phyloP scores from a whole-genome alignment of 78 protist species.

The Dictyostelium discoideum region dicty_2.7 NC_007088.5:1421501-1422000 shows the following conservation, averaged over 20 bases:
- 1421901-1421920: neutral
- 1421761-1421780: conserved; percentile 53
- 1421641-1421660: conserved; percentile 29
- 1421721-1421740: conserved; percentile 51
- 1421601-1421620: conserved; percentile 63
- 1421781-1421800: conserved; percentile 69
- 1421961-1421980: neutral
- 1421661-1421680: conserved; percentile 17
- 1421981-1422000: no score
- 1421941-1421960: conserved; percentile 32
- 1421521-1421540: neutral
- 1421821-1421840: conserved; percentile 37
- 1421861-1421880: neutral
- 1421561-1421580: conserved; percentile 47
- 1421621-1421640: conserved; percentile 42
- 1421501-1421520: neutral
- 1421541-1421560: conserved; percentile 36
- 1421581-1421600: conserved; percentile 25
- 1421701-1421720: conserved; percentile 51
- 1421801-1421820: conserved; percentile 73
- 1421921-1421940: conserved; percentile 6
- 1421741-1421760: conserved; percentile 55
- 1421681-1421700: conserved; percentile 52
- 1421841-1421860: conserved; percentile 8
- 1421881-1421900: neutral